Evolutionary conservation across 805 yeast genomes (phyloP).

Genomic region (Kazachstania kunashirensis): DNA sequence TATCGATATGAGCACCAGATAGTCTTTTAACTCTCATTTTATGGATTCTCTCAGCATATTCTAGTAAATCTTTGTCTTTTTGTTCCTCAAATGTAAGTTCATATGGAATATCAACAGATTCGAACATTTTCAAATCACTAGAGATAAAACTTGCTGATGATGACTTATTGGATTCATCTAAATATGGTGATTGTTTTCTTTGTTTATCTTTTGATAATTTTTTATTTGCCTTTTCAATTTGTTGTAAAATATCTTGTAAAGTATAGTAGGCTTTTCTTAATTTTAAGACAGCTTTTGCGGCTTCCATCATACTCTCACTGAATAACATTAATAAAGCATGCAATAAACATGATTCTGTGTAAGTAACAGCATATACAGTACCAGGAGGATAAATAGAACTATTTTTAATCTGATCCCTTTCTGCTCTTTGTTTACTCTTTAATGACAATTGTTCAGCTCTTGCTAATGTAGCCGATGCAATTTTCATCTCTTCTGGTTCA

Average conservation of each 20-base stretch:
- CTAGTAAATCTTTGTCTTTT: slow-evolving; percentile 42
- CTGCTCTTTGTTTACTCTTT: slow-evolving; percentile 52
- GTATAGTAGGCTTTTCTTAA: slow-evolving; percentile 82
- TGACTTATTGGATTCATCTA: slow-evolving; percentile 3
- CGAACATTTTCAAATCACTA: slow-evolving; percentile 33
- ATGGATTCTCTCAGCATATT: slow-evolving; percentile 48
- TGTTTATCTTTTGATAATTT: slow-evolving; percentile 5
- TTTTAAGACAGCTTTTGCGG: slow-evolving; percentile 82
- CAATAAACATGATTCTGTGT: slow-evolving; percentile 77
- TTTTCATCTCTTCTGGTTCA: slow-evolving; percentile 77
- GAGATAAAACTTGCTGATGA: slow-evolving; percentile 26
- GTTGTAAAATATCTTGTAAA: slow-evolving; percentile 62
- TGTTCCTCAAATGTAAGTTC: slow-evolving; percentile 32
- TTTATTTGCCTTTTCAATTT: slow-evolving; percentile 33
- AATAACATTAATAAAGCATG: slow-evolving; percentile 81
- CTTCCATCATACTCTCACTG: slow-evolving; percentile 79
- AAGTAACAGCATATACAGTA: slow-evolving; percentile 83
- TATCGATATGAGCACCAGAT: slow-evolving; percentile 61
- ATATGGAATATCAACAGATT: slow-evolving; percentile 27
- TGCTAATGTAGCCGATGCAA: slow-evolving; percentile 63
- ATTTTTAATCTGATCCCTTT: slow-evolving; percentile 46
- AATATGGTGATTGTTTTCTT: not conserved
- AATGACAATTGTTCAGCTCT: slow-evolving; percentile 65
- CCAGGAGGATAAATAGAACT: slow-evolving; percentile 83
- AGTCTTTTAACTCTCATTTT: slow-evolving; percentile 56